Conservation (phyloP, 202 grass and related monocot genomes). For the Zizania palustris region DNA sequence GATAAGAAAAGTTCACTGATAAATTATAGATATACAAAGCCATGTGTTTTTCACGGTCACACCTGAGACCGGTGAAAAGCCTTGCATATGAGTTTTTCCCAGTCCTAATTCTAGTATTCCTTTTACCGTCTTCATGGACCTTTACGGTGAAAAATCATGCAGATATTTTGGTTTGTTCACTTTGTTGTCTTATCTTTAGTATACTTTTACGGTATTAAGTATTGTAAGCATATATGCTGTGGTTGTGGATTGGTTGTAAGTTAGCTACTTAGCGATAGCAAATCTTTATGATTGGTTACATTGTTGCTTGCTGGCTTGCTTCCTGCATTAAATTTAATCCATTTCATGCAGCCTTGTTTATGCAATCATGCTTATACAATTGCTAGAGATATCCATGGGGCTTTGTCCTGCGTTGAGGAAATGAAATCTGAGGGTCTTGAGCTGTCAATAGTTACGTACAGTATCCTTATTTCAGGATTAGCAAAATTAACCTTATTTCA, state of each 20-base stretch:
- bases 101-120: too few relatives aligned
- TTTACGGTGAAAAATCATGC: too few relatives aligned
- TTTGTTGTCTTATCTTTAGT: too few relatives aligned
- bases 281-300: constrained; percentile 14
- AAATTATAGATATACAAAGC: constrained; percentile 20
- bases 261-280: constrained; percentile 11
- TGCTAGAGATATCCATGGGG: constrained; percentile 96
- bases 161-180: too few relatives aligned
- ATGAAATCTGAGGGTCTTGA: constrained; percentile 89
- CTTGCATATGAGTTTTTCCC: too few relatives aligned
- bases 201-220: not conserved
- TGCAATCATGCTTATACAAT: constrained; percentile 99
- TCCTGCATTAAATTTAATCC: constrained; percentile 69
- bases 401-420: constrained; percentile 78
- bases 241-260: not conserved
- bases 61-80: too few relatives aligned
- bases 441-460: constrained; percentile 87
- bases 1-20: constrained; percentile 7
- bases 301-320: constrained; percentile 36
- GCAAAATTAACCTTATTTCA: not conserved
- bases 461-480: constrained; percentile 64
- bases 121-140: too few relatives aligned
- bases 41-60: not conserved
- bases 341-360: constrained; percentile 99
- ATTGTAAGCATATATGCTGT: not conserved